phyloP scores from a whole-genome alignment of 176 grass and related monocot species.

The Aegilops bicornis region DNA sequence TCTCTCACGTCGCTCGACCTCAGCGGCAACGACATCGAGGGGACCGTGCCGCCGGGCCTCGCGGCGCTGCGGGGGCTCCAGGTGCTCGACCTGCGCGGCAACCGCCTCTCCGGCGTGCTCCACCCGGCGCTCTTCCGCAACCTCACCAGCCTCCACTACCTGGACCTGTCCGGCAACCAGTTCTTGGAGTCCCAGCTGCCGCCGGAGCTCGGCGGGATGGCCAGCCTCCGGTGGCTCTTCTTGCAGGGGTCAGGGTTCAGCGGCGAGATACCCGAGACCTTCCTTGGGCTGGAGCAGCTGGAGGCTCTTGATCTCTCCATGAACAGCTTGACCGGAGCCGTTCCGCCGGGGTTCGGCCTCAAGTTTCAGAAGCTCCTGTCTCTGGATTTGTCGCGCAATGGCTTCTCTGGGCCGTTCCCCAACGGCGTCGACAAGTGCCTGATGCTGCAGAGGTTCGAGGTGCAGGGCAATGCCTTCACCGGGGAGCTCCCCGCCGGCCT shows the following conservation, averaged over 20 bases:
- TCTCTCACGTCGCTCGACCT: slow-evolving; percentile 59
- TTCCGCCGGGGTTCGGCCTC: slow-evolving; percentile 54
- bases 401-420: slow-evolving; percentile 58
- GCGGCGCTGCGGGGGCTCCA: slow-evolving; percentile 41
- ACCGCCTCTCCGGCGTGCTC: slow-evolving; percentile 66
- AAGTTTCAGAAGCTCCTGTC: slow-evolving; percentile 45
- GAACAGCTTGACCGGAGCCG: slow-evolving; percentile 55
- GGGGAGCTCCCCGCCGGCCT: slow-evolving; percentile 57
- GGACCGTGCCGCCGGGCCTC: slow-evolving; percentile 39
- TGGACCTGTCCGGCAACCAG: slow-evolving; percentile 74
- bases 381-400: slow-evolving; percentile 62
- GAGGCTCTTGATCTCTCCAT: slow-evolving; percentile 65
- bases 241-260: slow-evolving; percentile 64
- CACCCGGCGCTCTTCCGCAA: slow-evolving; percentile 56
- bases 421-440: slow-evolving; percentile 38
- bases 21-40: slow-evolving; percentile 68
- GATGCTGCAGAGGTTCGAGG: slow-evolving; percentile 64
- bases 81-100: slow-evolving; percentile 62
- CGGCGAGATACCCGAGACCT: slow-evolving; percentile 44
- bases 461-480: slow-evolving; percentile 64
- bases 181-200: slow-evolving; percentile 60
- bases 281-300: slow-evolving; percentile 47
- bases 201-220: slow-evolving; percentile 44
- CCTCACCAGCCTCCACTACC: slow-evolving; percentile 52
- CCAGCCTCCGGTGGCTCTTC: slow-evolving; percentile 48